A percentile compares a stretch with the other conserved stretches of the same genome.
These are phyloP conservation scores for Lathyrus aphaca DNA, from an alignment of 306 rosid genomes.

Conservation along the genomic window DNA sequence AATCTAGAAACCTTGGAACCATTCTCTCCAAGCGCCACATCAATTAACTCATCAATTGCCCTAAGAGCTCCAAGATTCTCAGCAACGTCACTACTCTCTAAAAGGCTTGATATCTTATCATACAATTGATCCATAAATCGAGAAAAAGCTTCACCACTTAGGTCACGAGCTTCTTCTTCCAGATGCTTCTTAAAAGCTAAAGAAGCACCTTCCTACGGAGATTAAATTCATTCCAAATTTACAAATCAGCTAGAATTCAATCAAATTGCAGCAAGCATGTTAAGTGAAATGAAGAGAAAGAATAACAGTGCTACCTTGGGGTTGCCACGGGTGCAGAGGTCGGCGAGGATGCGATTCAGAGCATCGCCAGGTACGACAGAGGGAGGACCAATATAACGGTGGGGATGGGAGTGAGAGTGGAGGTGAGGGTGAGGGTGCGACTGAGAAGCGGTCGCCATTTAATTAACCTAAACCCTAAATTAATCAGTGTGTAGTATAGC, in stretches of 20 bases:
- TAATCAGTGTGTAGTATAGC: not conserved
- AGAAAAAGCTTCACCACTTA: conserved; percentile 85
- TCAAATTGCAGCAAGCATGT: not conserved
- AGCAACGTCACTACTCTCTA: conserved; percentile 78
- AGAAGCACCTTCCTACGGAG: conserved; percentile 76
- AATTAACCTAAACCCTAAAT: conserved; percentile 37
- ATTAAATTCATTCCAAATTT: not conserved
- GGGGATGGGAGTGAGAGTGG: conserved; percentile 24
- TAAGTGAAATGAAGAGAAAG: not conserved
- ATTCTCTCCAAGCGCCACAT: conserved; percentile 92
- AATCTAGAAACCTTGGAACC: conserved; percentile 90
- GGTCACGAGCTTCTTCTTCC: conserved; percentile 96
- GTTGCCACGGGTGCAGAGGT: conserved; percentile 86
- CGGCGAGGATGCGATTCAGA: conserved; percentile 81
- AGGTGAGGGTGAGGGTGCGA: conserved; percentile 45
- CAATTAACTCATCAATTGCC: conserved; percentile 94
- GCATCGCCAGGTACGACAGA: conserved; percentile 69
- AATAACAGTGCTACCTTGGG: conserved; percentile 61
- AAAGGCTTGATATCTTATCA: conserved; percentile 73
- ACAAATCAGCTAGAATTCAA: not conserved
- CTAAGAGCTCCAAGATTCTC: conserved; percentile 93
- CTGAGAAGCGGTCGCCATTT: conserved; percentile 63
- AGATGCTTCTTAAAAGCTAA: conserved; percentile 79
- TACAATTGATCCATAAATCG: conserved; percentile 96
- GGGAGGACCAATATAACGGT: conserved; percentile 57